These are phyloP conservation scores for Closterium sp. DNA, from an alignment of 139 green algal species.

Conservation along the genomic window DNA sequence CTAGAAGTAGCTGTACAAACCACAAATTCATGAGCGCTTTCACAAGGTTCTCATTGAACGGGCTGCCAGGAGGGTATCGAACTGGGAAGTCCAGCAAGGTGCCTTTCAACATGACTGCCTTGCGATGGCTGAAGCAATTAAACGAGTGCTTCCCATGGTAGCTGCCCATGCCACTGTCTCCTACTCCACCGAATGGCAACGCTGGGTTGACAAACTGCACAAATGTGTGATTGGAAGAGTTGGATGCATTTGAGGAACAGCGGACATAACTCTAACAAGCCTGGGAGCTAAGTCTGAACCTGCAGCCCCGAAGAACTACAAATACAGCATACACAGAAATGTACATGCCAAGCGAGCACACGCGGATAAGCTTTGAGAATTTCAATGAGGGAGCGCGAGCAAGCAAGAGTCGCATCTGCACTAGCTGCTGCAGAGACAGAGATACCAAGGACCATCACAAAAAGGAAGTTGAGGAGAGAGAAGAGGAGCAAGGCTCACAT, in stretches of 20 bases:
- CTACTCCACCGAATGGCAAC: conserved; percentile 58
- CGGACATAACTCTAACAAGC: too few species aligned
- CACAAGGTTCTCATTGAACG: conserved; percentile 7
- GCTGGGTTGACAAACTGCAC: conserved; percentile 18
- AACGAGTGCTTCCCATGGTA: conserved; percentile 55
- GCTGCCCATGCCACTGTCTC: conserved; percentile 52
- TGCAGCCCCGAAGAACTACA: too few species aligned
- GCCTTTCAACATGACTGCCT: conserved; percentile 36
- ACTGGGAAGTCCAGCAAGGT: background rate
- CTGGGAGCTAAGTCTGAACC: too few species aligned
- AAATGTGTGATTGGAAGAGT: background rate
- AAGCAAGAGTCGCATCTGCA: too few species aligned
- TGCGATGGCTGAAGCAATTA: conserved; percentile 55
- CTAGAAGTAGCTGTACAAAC: background rate
- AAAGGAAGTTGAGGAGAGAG: too few species aligned
- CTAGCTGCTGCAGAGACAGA: too few species aligned
- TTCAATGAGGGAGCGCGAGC: too few species aligned
- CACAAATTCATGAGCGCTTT: background rate
- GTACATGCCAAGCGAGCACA: too few species aligned
- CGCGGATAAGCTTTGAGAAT: too few species aligned
- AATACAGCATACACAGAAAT: too few species aligned
- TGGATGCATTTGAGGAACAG: too few species aligned
- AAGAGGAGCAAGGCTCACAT: conserved; percentile 8
- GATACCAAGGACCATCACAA: too few species aligned
- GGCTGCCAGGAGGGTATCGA: conserved; percentile 20